These are phyloP conservation scores for Farysia itapuensis DNA, from an alignment of 1,284 basidiomycete species.

Conservation along the genomic window DNA sequence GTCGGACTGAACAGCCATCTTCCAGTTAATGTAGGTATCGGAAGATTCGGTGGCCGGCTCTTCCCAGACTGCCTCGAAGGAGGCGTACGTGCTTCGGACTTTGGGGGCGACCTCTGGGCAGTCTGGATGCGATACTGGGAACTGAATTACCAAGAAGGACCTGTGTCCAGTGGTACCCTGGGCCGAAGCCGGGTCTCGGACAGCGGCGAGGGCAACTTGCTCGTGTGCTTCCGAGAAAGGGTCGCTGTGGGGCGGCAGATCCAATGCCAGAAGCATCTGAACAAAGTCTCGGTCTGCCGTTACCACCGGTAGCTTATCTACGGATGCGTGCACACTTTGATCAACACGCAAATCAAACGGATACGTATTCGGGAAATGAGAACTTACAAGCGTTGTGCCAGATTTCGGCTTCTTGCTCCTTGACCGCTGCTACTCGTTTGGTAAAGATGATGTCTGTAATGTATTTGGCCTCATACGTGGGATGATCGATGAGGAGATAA, in stretches of 20 bases:
- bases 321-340: too few species aligned
- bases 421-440: constrained; percentile 32
- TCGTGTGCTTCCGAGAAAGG: constrained; percentile 49
- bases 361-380: not conserved
- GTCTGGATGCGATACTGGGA: constrained; percentile 37
- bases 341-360: not conserved
- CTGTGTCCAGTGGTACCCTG: constrained; percentile 8
- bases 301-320: constrained; percentile 42
- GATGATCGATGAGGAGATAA: constrained; percentile 41
- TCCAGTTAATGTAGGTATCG: constrained; percentile 15
- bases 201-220: constrained; percentile 10
- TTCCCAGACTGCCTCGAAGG: constrained; percentile 49
- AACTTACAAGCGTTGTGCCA: constrained; percentile 42
- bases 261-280: constrained; percentile 47
- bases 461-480: constrained; percentile 40
- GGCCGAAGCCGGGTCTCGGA: constrained; percentile 7
- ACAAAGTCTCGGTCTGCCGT: constrained; percentile 53
- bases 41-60: not conserved
- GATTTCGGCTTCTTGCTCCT: constrained; percentile 29
- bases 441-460: constrained; percentile 32
- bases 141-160: constrained; percentile 46
- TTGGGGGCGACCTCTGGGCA: constrained; percentile 13
- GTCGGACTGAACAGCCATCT: constrained; percentile 51
- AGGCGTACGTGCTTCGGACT: constrained; percentile 47
- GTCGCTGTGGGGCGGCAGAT: constrained; percentile 36